Percentiles rank a stretch among this genome's conserved stretches.
Evolutionary conservation across 257 asterid species (phyloP).

Genomic region (Solanum pennellii): DNA sequence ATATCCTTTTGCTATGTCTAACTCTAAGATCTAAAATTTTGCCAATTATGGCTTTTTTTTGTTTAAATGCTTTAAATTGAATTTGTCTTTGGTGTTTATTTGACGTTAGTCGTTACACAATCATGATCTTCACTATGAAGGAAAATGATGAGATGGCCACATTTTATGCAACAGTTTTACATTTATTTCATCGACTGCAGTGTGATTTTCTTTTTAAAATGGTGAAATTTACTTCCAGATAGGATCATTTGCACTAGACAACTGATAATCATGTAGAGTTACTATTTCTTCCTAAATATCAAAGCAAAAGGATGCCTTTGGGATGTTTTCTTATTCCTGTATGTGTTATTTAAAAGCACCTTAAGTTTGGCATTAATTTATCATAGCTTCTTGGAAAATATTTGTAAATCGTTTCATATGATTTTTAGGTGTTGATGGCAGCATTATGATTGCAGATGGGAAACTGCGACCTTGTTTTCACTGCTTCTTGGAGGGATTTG

Average conservation of each 20-base stretch:
- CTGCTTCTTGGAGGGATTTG: constrained; percentile 78
- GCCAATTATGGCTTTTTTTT: background rate
- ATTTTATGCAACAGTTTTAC: background rate
- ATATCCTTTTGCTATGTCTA: background rate
- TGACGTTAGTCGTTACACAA: background rate
- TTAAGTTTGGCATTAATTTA: background rate
- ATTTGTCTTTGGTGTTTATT: background rate
- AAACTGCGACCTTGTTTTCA: constrained; percentile 70
- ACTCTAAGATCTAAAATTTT: background rate
- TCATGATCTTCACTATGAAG: background rate
- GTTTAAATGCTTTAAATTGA: background rate
- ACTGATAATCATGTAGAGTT: background rate
- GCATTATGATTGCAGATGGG: constrained; percentile 98
- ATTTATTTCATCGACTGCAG: background rate
- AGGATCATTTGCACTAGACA: background rate
- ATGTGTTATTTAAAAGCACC: background rate
- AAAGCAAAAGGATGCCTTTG: background rate
- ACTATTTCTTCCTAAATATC: background rate
- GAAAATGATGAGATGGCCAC: background rate
- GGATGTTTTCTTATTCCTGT: background rate
- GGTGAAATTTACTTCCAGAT: background rate
- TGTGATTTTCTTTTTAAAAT: background rate
- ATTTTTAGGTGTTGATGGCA: constrained; percentile 63
- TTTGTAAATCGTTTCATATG: constrained; percentile 29
- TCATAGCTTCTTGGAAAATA: constrained; percentile 8